Percentiles rank a stretch among this genome's conserved stretches.
Conservation (phyloP, 2,329 filamentous ascomycete species). For the Cladophialophora immunda region DNA sequence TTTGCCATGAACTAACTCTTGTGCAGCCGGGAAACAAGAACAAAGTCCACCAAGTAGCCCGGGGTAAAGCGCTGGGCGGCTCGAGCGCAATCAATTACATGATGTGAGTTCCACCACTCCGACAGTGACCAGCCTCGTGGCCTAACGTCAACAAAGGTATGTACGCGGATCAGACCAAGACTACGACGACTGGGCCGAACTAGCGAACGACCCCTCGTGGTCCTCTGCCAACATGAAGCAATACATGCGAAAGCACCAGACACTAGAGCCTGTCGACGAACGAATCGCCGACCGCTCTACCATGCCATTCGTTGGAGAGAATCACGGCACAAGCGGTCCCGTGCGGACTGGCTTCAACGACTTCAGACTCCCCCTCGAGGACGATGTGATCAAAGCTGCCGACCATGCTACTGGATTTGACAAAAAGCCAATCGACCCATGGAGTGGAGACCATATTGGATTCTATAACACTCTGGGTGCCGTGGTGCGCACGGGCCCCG, state of each 20-base stretch:
- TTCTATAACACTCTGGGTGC: slow-evolving; percentile 39
- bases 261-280: slow-evolving; percentile 43
- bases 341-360: slow-evolving; percentile 45
- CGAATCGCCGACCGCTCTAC: slow-evolving; percentile 35
- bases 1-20: slow-evolving; percentile 10
- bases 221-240: slow-evolving; percentile 41
- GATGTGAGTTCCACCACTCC: slow-evolving; percentile 30
- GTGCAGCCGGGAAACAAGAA: slow-evolving; percentile 30
- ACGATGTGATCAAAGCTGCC: slow-evolving; percentile 37
- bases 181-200: slow-evolving; percentile 46
- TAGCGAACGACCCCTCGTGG: slow-evolving; percentile 45
- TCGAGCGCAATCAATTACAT: slow-evolving; percentile 47
- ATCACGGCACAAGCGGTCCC: slow-evolving; percentile 46
- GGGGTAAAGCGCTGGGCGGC: slow-evolving; percentile 46
- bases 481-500: slow-evolving; percentile 36
- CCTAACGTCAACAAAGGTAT: slow-evolving; percentile 27
- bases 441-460: slow-evolving; percentile 39
- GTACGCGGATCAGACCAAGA: slow-evolving; percentile 43
- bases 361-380: slow-evolving; percentile 35
- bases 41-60: slow-evolving; percentile 42
- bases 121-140: not conserved
- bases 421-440: slow-evolving; percentile 38
- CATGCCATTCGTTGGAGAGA: slow-evolving; percentile 35
- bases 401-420: slow-evolving; percentile 33
- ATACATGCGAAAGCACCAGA: slow-evolving; percentile 46